phyloP scores from a whole-genome alignment of 805 yeast genomes.

The Grigorovia jiainica region DNA sequence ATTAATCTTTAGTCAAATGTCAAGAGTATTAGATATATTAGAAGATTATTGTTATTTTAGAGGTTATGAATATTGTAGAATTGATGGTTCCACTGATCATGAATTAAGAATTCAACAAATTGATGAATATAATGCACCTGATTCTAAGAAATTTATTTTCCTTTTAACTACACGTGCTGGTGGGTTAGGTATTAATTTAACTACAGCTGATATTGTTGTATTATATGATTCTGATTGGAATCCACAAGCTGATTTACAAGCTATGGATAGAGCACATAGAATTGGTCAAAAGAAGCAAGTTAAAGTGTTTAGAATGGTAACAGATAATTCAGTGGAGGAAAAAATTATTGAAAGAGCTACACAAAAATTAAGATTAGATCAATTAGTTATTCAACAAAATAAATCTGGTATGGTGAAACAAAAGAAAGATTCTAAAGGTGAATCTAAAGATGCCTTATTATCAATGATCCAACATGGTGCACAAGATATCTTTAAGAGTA shows the following conservation, averaged over 20 bases:
- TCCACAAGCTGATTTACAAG: constrained; percentile 83
- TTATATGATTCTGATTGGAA: constrained; percentile 80
- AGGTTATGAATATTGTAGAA: constrained; percentile 62
- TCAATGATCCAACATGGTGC: constrained; percentile 84
- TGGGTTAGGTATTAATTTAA: constrained; percentile 77
- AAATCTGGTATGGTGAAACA: constrained; percentile 27
- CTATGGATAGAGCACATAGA: constrained; percentile 86
- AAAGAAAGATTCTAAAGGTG: constrained; percentile 25
- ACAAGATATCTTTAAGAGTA: constrained; percentile 40
- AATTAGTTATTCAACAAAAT: constrained; percentile 75
- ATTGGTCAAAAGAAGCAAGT: constrained; percentile 83
- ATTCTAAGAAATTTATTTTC: constrained; percentile 61
- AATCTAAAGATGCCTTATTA: constrained; percentile 60
- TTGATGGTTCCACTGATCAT: constrained; percentile 78
- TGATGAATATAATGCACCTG: constrained; percentile 74
- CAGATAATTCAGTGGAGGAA: constrained; percentile 78
- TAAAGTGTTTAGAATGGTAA: constrained; percentile 64
- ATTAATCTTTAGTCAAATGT: constrained; percentile 75
- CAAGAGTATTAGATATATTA: constrained; percentile 67
- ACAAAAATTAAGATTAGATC: constrained; percentile 69
- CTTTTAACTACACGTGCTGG: constrained; percentile 80
- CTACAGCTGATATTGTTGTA: constrained; percentile 71
- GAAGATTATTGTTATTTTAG: constrained; percentile 73
- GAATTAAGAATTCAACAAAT: constrained; percentile 65
- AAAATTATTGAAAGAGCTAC: constrained; percentile 75